Evolutionary conservation across 371 early-diverging fungal genomes (phyloP), one percentile per base, ranked within the genome.

Genomic region (Coemansia sp.): DNA sequence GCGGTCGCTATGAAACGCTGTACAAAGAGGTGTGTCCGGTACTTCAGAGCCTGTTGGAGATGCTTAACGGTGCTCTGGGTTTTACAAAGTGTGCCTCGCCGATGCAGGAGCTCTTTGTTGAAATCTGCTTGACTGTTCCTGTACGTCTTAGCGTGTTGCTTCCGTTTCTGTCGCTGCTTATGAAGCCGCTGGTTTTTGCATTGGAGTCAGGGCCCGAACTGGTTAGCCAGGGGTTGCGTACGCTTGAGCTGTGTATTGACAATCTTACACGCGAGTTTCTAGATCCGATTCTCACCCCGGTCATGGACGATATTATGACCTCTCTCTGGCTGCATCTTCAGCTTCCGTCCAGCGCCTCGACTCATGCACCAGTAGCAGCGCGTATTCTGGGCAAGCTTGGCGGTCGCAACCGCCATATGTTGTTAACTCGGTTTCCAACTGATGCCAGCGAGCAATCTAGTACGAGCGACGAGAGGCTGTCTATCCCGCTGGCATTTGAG

Each of bases 241-340:
- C 97, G 0, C 87, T 99, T 61, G 99, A 99, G 80, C 85, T 97
- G 4, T 99, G 98, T 80, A 93, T 98, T 52, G 99, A 99, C 78
- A 98, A 98, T 69, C 79, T 99, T 26, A 97, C 95, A 2, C 93
- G 93, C 39, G 98, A 98, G 63, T 97, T 98, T 72, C 73, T 99
- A 59, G 98, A 99, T 68, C 97, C 96, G 3, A 94, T 98, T 53
- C 87, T 99, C 86, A 86, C 87, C 3, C 98, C 98, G 2, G 93
- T 96, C 23, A 91, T 95, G 72, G 87, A 90, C 25, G 97, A 97
- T 33, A 83, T 99, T 3, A 94, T 98, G 95, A 83, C 85, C 28
- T 91, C 93, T 0, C 82, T 99, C 18, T 95, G 95, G 92, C 90
- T 85, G 50, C 97, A 95, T 67, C 83, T 98, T 30, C 88, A 89